A percentile compares a stretch with the other conserved stretches of the same genome.
These are phyloP conservation scores for Bretschneidera sinensis DNA, from an alignment of 345 rosid species.

Conservation along the genomic window DNA sequence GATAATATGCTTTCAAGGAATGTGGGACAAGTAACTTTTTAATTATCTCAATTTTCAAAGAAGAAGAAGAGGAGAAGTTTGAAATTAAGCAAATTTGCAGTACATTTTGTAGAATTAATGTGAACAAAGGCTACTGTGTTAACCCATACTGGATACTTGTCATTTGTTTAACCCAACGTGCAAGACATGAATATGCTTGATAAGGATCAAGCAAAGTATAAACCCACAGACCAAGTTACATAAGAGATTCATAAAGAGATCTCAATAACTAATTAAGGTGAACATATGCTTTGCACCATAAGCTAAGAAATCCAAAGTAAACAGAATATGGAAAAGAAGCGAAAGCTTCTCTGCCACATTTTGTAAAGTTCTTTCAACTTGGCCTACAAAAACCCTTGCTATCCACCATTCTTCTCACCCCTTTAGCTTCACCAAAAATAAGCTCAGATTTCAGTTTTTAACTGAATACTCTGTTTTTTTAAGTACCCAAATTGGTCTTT, in stretches of 20 bases:
- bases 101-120: too few relatives aligned
- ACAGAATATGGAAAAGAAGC: conserved; percentile 32
- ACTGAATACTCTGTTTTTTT: too few relatives aligned
- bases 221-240: conserved; percentile 9
- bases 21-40: too few relatives aligned
- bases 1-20: too few relatives aligned
- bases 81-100: too few relatives aligned
- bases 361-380: conserved; percentile 28
- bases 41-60: too few relatives aligned
- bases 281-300: conserved; percentile 62
- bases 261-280: neutral
- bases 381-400: conserved; percentile 54
- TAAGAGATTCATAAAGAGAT: neutral
- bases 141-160: too few relatives aligned
- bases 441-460: conserved; percentile 1
- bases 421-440: neutral
- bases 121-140: too few relatives aligned
- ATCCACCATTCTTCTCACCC: conserved; percentile 22
- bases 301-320: conserved; percentile 41
- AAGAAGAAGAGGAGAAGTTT: too few relatives aligned
- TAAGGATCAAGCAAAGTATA: conserved; percentile 40
- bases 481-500: neutral
- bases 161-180: conserved; percentile 12
- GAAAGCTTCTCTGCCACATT: conserved; percentile 57
- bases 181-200: conserved; percentile 36